A percentile compares a stretch with the other conserved stretches of the same genome.
Conservation (phyloP, 331 rosid genomes). For the Erythrophleum ivorense region DNA sequence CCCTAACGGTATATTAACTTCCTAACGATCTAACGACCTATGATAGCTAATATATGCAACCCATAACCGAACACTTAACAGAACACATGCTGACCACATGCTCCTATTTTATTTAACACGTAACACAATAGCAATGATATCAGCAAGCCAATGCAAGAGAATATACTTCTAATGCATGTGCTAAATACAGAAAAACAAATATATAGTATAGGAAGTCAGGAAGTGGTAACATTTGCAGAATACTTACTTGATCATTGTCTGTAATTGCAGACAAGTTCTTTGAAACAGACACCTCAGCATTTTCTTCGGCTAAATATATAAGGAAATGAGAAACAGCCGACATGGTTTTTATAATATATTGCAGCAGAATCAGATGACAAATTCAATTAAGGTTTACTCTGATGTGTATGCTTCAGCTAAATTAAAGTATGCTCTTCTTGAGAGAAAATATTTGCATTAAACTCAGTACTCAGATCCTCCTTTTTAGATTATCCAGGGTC, state of each 20-base stretch:
- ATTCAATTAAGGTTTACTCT: slow-evolving; percentile 23
- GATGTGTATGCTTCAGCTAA: slow-evolving; percentile 12
- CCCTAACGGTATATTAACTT: no score
- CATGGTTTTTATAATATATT: slow-evolving; percentile 33
- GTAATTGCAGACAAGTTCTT: slow-evolving; percentile 44
- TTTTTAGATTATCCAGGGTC: neutral
- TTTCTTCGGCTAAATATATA: slow-evolving; percentile 43
- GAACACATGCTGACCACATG: no score
- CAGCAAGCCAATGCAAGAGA: slow-evolving; percentile 28
- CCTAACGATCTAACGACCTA: no score
- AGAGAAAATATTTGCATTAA: neutral
- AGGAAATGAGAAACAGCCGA: slow-evolving; percentile 38
- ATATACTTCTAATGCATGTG: slow-evolving; percentile 24
- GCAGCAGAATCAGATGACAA: slow-evolving; percentile 21
- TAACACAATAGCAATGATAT: slow-evolving; percentile 31
- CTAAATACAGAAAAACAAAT: slow-evolving; percentile 24
- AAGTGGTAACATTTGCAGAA: slow-evolving; percentile 24
- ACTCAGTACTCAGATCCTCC: slow-evolving; percentile 22
- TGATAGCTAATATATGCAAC: no score
- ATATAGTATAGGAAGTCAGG: neutral
- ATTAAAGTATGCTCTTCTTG: neutral
- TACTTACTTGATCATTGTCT: slow-evolving; percentile 58
- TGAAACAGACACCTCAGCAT: slow-evolving; percentile 43
- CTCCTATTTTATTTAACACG: no score
- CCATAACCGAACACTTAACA: no score